Evolutionary conservation across 352 stramenopile genomes (phyloP).

Genomic region (Globisporangium lucens): DNA sequence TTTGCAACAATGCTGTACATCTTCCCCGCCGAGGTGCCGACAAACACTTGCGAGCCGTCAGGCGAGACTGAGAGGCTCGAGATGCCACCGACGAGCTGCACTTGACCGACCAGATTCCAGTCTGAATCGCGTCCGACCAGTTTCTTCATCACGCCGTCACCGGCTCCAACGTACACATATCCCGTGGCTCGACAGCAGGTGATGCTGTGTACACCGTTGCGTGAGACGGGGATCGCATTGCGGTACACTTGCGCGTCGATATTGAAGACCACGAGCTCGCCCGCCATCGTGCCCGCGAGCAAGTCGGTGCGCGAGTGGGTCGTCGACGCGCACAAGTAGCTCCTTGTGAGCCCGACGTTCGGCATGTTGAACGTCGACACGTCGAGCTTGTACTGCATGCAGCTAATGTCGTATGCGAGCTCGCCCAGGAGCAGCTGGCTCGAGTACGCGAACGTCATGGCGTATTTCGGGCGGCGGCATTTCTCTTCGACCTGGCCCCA

Average conservation of each 20-base stretch:
- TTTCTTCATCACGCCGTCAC: slow-evolving; percentile 86
- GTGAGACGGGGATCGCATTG: slow-evolving; percentile 54
- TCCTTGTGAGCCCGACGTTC: slow-evolving; percentile 65
- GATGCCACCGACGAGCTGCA: slow-evolving; percentile 79
- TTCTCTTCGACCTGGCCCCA: slow-evolving; percentile 72
- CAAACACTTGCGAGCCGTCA: slow-evolving; percentile 54
- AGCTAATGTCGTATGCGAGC: slow-evolving; percentile 66
- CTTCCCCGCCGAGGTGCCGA: slow-evolving; percentile 69
- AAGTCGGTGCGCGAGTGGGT: slow-evolving; percentile 51
- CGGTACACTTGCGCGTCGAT: slow-evolving; percentile 61
- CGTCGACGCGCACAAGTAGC: slow-evolving; percentile 65
- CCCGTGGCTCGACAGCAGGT: slow-evolving; percentile 53
- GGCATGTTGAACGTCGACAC: slow-evolving; percentile 64
- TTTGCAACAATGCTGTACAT: slow-evolving; percentile 58
- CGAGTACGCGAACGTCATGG: slow-evolving; percentile 59
- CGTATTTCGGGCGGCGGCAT: slow-evolving; percentile 61
- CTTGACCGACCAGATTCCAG: slow-evolving; percentile 80
- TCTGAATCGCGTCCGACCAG: slow-evolving; percentile 70
- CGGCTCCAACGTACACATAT: slow-evolving; percentile 79
- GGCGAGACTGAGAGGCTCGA: slow-evolving; percentile 66
- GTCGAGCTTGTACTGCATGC: slow-evolving; percentile 80
- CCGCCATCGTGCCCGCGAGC: slow-evolving; percentile 58
- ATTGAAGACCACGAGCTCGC: slow-evolving; percentile 88
- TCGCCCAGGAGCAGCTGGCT: slow-evolving; percentile 62
- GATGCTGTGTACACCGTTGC: slow-evolving; percentile 77